Evolutionary conservation across 2,329 filamentous ascomycete genomes (phyloP).

Genomic region (Chaetomiaceae sp.): DNA sequence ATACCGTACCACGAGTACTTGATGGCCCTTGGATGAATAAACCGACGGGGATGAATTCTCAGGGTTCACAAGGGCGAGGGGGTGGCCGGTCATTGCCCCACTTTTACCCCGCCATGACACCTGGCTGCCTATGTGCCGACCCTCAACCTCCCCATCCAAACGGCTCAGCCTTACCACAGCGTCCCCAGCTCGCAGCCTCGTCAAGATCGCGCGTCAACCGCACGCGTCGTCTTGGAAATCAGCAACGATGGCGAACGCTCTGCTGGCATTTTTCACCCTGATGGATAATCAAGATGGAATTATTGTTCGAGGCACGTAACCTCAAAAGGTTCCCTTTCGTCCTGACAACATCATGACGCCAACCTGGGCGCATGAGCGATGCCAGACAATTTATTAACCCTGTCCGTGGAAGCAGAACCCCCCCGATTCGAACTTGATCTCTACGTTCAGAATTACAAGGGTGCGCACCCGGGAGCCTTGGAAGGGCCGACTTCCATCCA

Average conservation of each 20-base stretch:
- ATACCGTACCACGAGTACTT: too few relatives aligned
- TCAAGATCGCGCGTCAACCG: neutral
- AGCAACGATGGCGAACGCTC: constrained; percentile 36
- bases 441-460: constrained; percentile 85
- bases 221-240: neutral
- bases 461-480: constrained; percentile 44
- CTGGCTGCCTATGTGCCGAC: constrained; percentile 4
- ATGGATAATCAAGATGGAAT: constrained; percentile 44
- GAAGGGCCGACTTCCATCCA: neutral
- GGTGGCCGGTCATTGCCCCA: neutral
- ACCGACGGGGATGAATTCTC: too few relatives aligned
- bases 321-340: neutral
- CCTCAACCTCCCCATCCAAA: neutral
- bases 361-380: neutral
- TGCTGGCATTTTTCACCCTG: constrained; percentile 43
- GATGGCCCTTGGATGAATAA: too few relatives aligned
- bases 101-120: constrained; percentile 8
- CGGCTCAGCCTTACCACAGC: constrained; percentile 13
- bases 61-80: neutral
- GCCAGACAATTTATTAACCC: neutral
- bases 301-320: constrained; percentile 45
- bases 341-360: neutral
- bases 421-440: constrained; percentile 90
- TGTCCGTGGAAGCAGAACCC: constrained; percentile 48
- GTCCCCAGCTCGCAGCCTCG: constrained; percentile 11